phyloP scores from a whole-genome alignment of 305 asterid genomes.

The Ajuga reptans region DNA sequence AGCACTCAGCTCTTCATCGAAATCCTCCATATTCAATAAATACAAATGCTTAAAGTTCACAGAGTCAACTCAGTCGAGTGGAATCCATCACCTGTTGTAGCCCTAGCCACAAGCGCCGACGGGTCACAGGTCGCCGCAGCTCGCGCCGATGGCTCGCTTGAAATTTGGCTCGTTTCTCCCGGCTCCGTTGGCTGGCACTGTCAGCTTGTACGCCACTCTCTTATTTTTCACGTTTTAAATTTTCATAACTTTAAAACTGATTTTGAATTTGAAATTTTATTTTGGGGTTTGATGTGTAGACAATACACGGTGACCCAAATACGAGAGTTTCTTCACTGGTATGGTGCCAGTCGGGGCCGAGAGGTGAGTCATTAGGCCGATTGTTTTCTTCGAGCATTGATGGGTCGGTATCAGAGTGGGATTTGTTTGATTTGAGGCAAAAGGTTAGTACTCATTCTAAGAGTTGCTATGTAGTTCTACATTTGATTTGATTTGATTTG shows the following conservation, averaged over 20 bases:
- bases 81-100: slow-evolving; percentile 80
- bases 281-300: slow-evolving; percentile 42
- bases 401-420: slow-evolving; percentile 90
- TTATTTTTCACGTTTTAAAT: neutral
- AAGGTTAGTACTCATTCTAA: slow-evolving; percentile 41
- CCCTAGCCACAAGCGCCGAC: slow-evolving; percentile 88
- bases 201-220: slow-evolving; percentile 61
- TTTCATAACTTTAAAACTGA: no score
- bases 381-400: slow-evolving; percentile 82
- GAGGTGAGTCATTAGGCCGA: slow-evolving; percentile 41
- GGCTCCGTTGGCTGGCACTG: slow-evolving; percentile 99
- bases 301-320: slow-evolving; percentile 79
- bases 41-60: slow-evolving; percentile 47
- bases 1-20: slow-evolving; percentile 1
- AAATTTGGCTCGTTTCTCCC: slow-evolving; percentile 99
- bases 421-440: slow-evolving; percentile 62
- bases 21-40: neutral
- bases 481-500: neutral
- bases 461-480: neutral
- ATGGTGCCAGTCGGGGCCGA: slow-evolving; percentile 73
- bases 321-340: slow-evolving; percentile 78
- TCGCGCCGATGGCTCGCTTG: slow-evolving; percentile 75
- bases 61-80: slow-evolving; percentile 61
- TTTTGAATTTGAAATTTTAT: neutral
- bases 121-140: slow-evolving; percentile 93